These are phyloP conservation scores for Aspergillus baeticus DNA, from an alignment of 495 filamentous ascomycete genomes.

Conservation along the genomic window DNA sequence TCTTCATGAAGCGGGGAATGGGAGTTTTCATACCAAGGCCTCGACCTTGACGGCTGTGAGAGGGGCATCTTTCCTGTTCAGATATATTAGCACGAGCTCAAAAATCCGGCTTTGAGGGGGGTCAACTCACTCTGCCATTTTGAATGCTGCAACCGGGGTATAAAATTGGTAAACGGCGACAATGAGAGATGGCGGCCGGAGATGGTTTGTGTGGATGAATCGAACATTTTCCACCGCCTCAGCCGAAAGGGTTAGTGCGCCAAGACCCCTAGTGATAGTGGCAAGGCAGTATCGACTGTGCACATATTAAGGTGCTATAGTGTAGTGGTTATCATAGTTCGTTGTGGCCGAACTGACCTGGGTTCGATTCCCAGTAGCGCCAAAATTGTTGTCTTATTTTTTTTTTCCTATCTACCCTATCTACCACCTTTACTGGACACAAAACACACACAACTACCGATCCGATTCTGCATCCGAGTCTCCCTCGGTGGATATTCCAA, in stretches of 20 bases:
- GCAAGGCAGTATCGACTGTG: neutral
- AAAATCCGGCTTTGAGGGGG: neutral
- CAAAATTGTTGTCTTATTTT: too few relatives aligned
- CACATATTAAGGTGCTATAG: neutral
- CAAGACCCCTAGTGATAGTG: conserved; percentile 17
- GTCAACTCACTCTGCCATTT: conserved; percentile 45
- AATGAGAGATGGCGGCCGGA: conserved; percentile 28
- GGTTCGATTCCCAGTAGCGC: too few relatives aligned
- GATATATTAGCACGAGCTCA: conserved; percentile 13
- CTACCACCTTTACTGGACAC: too few relatives aligned
- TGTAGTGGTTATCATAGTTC: neutral
- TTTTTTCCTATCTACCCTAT: too few relatives aligned
- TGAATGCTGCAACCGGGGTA: conserved; percentile 32
- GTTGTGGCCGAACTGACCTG: neutral
- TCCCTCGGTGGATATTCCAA: too few relatives aligned
- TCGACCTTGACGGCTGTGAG: conserved; percentile 81
- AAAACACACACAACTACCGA: too few relatives aligned
- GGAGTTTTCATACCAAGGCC: conserved; percentile 64
- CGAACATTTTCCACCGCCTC: conserved; percentile 34
- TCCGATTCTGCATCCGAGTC: too few relatives aligned
- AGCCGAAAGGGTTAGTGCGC: conserved; percentile 26
- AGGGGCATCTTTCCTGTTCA: conserved; percentile 56
- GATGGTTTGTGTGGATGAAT: conserved; percentile 48
- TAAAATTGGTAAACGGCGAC: conserved; percentile 16
- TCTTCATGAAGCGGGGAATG: conserved; percentile 28